Percentiles rank a stretch among this genome's conserved stretches.
Evolutionary conservation across 1,139 yeast species (phyloP).

Genomic region (Sugiyamaella japonica): DNA sequence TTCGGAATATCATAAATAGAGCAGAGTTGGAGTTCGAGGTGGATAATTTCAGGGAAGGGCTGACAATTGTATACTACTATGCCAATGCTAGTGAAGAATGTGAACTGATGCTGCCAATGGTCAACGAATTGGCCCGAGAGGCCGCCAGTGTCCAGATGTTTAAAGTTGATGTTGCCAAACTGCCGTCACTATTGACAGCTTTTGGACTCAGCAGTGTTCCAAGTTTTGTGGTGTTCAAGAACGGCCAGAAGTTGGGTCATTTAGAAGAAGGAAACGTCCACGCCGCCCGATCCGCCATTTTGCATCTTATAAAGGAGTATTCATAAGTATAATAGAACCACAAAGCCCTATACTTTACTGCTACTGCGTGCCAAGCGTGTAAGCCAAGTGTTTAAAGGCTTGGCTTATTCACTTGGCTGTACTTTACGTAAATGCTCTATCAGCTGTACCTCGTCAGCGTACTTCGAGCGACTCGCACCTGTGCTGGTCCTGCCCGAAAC

Average conservation of each 20-base stretch:
- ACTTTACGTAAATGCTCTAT: too few species aligned
- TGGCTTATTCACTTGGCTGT: too few species aligned
- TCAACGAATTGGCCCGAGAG: constrained; percentile 9
- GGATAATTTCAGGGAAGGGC: constrained; percentile 3
- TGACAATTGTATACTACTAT: constrained; percentile 14
- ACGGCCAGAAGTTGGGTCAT: constrained; percentile 14
- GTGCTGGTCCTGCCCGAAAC: too few species aligned
- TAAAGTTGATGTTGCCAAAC: constrained; percentile 9
- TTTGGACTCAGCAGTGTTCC: constrained; percentile 14
- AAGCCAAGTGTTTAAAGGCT: too few species aligned
- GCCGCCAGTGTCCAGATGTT: constrained; percentile 4
- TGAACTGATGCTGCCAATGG: constrained; percentile 17
- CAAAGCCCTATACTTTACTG: background rate
- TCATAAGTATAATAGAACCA: background rate
- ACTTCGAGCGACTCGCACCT: too few species aligned
- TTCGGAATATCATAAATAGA: constrained; percentile 4
- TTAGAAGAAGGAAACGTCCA: constrained; percentile 7
- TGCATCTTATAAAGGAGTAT: constrained; percentile 5
- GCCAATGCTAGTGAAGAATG: constrained; percentile 15
- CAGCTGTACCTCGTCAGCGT: too few species aligned
- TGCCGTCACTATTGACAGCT: constrained; percentile 8
- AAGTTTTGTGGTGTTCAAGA: constrained; percentile 12
- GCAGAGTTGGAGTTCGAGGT: constrained; percentile 13
- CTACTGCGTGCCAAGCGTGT: background rate
- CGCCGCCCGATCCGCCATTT: constrained; percentile 7